Conservation (phyloP, 495 filamentous ascomycete genomes). For the Monascus purpureus region DNA sequence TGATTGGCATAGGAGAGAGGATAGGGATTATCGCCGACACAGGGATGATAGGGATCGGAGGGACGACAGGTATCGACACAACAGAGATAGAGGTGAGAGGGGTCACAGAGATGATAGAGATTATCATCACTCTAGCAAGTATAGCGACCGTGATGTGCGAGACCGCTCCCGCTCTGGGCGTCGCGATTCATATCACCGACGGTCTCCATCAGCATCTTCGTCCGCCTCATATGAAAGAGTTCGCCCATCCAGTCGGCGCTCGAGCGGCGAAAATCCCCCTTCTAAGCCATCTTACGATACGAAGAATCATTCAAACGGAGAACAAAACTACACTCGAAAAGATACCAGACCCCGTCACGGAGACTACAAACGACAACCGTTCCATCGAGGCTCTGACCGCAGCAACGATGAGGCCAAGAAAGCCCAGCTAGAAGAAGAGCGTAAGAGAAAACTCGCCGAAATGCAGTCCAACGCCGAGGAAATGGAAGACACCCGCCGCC, state of each 20-base stretch:
- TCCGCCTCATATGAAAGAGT: not conserved
- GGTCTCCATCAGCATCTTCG: not conserved
- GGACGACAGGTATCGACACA: not conserved
- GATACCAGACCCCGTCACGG: not conserved
- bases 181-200: constrained; percentile 3
- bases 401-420: constrained; percentile 5
- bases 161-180: constrained; percentile 8
- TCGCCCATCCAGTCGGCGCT: not conserved
- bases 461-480: constrained; percentile 80
- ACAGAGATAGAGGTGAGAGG: constrained; percentile 5
- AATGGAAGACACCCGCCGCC: constrained; percentile 59
- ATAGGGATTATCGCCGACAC: constrained; percentile 8
- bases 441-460: constrained; percentile 52
- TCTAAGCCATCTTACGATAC: no score
- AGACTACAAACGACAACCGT: not conserved
- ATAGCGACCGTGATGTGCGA: constrained; percentile 10
- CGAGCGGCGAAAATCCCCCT: not conserved
- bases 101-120: constrained; percentile 10
- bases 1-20: no score
- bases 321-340: not conserved
- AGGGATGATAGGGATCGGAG: constrained; percentile 19
- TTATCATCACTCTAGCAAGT: no score
- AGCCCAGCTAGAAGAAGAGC: constrained; percentile 25
- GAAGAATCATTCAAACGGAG: no score
- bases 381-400: not conserved